These are phyloP conservation scores for Echium plantagineum DNA, from an alignment of 257 asterid species.

Conservation along the genomic window DNA sequence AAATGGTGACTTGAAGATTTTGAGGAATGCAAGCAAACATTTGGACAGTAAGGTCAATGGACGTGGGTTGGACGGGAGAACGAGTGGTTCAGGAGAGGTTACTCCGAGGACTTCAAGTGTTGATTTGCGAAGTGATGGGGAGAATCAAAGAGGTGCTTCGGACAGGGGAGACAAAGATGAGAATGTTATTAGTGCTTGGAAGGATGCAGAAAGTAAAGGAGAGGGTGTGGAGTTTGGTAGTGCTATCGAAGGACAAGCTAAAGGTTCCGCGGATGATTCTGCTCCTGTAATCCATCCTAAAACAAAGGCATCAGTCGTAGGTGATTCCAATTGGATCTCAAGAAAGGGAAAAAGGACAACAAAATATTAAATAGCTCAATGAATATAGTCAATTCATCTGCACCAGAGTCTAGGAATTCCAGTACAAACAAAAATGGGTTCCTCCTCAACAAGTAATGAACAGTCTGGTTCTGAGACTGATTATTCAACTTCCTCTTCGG, in stretches of 20 bases:
- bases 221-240: conserved; percentile 25
- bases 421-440: conserved; percentile 36
- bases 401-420: conserved; percentile 25
- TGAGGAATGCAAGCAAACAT: conserved; percentile 30
- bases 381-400: conserved; percentile 24
- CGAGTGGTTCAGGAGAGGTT: conserved; percentile 28
- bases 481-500: conserved; percentile 52
- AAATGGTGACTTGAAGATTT: conserved; percentile 35
- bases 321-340: conserved; percentile 27
- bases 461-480: conserved; percentile 74
- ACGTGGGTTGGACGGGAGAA: conserved; percentile 29
- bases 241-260: conserved; percentile 26
- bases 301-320: conserved; percentile 17
- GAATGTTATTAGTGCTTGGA: conserved; percentile 14
- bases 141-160: conserved; percentile 20
- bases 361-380: conserved; percentile 20
- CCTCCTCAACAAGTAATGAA: conserved; percentile 46
- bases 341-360: conserved; percentile 23
- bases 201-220: conserved; percentile 17
- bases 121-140: conserved; percentile 31
- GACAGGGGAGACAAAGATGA: conserved; percentile 21
- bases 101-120: conserved; percentile 32
- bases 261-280: conserved; percentile 14
- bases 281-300: conserved; percentile 4
- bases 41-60: conserved; percentile 32